These are phyloP conservation scores for Claviceps digitariae DNA, from an alignment of 2,329 filamentous ascomycete species.

Conservation along the genomic window DNA sequence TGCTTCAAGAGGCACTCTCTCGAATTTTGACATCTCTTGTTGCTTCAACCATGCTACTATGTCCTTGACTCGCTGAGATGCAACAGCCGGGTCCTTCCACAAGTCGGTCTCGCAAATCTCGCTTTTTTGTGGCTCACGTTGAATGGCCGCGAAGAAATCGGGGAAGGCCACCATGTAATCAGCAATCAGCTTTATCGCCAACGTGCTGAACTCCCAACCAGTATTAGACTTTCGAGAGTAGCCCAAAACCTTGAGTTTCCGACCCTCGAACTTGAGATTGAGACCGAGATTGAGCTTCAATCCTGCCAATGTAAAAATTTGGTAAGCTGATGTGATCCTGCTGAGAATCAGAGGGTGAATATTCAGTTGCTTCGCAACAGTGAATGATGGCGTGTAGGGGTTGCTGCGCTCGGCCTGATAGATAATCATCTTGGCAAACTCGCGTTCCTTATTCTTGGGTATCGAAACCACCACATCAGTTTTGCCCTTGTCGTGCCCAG, in stretches of 20 bases:
- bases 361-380: constrained; percentile 69
- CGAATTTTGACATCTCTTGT: constrained; percentile 81
- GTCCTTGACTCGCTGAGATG: constrained; percentile 75
- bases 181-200: constrained; percentile 66
- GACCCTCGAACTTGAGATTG: constrained; percentile 93
- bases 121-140: constrained; percentile 72
- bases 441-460: constrained; percentile 57
- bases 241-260: constrained; percentile 88
- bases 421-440: constrained; percentile 70
- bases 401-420: constrained; percentile 53
- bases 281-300: constrained; percentile 80
- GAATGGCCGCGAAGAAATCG: constrained; percentile 84
- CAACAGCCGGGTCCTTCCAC: constrained; percentile 59
- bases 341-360: constrained; percentile 81
- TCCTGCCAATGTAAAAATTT: constrained; percentile 63
- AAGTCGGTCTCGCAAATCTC: constrained; percentile 77
- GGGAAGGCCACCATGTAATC: constrained; percentile 92
- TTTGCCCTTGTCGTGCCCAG: constrained; percentile 59
- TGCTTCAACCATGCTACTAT: constrained; percentile 88
- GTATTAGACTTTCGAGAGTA: constrained; percentile 77
- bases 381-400: constrained; percentile 74
- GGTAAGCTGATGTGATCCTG: constrained; percentile 92
- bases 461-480: constrained; percentile 67
- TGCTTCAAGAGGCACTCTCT: constrained; percentile 89
- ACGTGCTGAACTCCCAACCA: constrained; percentile 91